Evolutionary conservation across 495 filamentous ascomycete genomes (phyloP).

Genomic region (Xylaria flabelliformis): DNA sequence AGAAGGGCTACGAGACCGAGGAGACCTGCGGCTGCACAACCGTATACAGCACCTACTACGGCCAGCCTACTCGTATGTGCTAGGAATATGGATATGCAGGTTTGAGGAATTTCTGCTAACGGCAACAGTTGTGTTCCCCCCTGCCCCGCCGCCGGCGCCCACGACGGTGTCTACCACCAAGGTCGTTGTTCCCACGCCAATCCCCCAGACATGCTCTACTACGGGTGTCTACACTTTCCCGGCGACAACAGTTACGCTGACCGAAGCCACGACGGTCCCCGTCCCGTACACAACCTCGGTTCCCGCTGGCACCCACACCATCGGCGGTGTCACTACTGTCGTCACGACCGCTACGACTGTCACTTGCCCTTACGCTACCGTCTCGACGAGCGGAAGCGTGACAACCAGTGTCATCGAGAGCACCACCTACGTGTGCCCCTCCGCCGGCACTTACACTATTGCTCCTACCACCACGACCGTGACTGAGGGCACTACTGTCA

Average conservation of each 20-base stretch:
- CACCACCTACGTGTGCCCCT: conserved; percentile 80
- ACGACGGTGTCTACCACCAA: conserved; percentile 42
- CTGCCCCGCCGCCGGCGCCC: conserved; percentile 41
- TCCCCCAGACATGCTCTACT: conserved; percentile 69
- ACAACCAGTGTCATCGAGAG: conserved; percentile 73
- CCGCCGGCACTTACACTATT: conserved; percentile 81
- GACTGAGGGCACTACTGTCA: conserved; percentile 59
- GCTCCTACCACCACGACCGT: conserved; percentile 70
- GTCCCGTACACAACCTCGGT: conserved; percentile 67
- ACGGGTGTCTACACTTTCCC: conserved; percentile 83
- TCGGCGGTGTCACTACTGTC: conserved; percentile 79
- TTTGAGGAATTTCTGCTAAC: conserved; percentile 12
- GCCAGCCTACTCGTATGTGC: conserved; percentile 64
- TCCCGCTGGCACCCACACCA: conserved; percentile 70
- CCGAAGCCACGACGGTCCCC: conserved; percentile 68
- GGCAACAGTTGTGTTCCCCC: conserved; percentile 47
- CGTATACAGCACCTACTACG: conserved; percentile 63
- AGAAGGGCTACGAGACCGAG: conserved; percentile 43
- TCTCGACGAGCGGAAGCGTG: conserved; percentile 64
- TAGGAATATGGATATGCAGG: neutral
- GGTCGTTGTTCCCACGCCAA: conserved; percentile 65
- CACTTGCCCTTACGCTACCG: conserved; percentile 75
- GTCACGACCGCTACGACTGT: conserved; percentile 73
- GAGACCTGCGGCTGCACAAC: conserved; percentile 67
- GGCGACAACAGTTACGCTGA: conserved; percentile 73